Conservation (phyloP, 1,139 yeast species). For the Blastobotrys ciferrii region DNA sequence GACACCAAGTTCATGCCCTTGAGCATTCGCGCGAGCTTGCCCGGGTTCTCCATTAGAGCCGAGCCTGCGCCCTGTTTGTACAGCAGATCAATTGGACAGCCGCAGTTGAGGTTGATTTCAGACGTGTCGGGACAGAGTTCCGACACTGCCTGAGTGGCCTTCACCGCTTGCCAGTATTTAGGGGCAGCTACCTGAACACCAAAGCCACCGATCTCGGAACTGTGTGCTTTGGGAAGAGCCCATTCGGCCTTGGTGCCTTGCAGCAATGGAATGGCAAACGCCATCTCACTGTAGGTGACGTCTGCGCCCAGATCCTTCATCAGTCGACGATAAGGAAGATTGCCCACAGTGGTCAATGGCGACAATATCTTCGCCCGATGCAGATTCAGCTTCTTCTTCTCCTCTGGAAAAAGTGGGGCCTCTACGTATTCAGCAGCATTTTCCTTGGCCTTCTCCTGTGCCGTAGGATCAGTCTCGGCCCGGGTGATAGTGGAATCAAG, state of each 20-base stretch:
- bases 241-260: constrained; percentile 94
- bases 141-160: constrained; percentile 78
- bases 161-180: constrained; percentile 91
- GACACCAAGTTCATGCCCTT: constrained; percentile 87
- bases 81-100: constrained; percentile 93
- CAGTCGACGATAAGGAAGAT: constrained; percentile 87
- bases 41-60: constrained; percentile 87
- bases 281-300: constrained; percentile 94
- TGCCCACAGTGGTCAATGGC: constrained; percentile 96
- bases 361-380: constrained; percentile 80
- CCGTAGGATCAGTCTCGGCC: constrained; percentile 31
- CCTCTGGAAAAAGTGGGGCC: constrained; percentile 73
- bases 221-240: constrained; percentile 94
- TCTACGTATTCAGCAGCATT: constrained; percentile 61
- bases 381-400: constrained; percentile 72
- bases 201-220: constrained; percentile 77
- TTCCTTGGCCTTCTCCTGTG: constrained; percentile 36
- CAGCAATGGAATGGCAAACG: constrained; percentile 75
- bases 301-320: constrained; percentile 93
- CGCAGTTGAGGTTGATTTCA: constrained; percentile 89
- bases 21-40: constrained; percentile 70
- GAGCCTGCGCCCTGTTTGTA: constrained; percentile 95
- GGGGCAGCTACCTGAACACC: constrained; percentile 93
- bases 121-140: constrained; percentile 52
- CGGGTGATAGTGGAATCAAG: constrained; percentile 47